phyloP scores from a whole-genome alignment of 768 basidiomycete genomes.

The Baorangia bicolor region DNA sequence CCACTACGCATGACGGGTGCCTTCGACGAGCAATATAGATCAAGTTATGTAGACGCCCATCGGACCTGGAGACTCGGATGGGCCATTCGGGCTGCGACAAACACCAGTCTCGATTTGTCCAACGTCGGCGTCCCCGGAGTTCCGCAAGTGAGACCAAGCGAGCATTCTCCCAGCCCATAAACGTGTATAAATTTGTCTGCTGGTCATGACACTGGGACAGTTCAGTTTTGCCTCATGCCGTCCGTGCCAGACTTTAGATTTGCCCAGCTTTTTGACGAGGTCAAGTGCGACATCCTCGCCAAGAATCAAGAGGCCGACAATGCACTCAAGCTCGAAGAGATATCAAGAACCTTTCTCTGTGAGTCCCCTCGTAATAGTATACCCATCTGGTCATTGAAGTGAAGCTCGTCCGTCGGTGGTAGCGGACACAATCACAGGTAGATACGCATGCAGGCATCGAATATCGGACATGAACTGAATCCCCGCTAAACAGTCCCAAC shows the following conservation, averaged over 20 bases:
- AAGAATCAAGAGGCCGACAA: conserved; percentile 59
- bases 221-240: conserved; percentile 17
- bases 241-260: conserved; percentile 12
- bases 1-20: background rate
- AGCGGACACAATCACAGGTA: conserved; percentile 55
- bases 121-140: no score
- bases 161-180: background rate
- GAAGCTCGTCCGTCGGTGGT: background rate
- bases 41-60: background rate
- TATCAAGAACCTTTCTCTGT: conserved; percentile 74
- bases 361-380: conserved; percentile 24
- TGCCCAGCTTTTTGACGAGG: conserved; percentile 36
- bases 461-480: background rate
- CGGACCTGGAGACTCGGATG: no score
- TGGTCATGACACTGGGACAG: background rate
- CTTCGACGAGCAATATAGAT: background rate
- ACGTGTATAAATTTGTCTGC: conserved; percentile 6
- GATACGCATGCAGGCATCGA: conserved; percentile 39
- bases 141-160: background rate
- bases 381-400: background rate
- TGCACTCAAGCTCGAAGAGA: conserved; percentile 50
- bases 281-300: conserved; percentile 63
- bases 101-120: no score
- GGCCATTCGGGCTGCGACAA: no score
- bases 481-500: conserved; percentile 52